Evolutionary conservation across 768 basidiomycete species (phyloP).

Genomic region (Suillus cothurnatus): DNA sequence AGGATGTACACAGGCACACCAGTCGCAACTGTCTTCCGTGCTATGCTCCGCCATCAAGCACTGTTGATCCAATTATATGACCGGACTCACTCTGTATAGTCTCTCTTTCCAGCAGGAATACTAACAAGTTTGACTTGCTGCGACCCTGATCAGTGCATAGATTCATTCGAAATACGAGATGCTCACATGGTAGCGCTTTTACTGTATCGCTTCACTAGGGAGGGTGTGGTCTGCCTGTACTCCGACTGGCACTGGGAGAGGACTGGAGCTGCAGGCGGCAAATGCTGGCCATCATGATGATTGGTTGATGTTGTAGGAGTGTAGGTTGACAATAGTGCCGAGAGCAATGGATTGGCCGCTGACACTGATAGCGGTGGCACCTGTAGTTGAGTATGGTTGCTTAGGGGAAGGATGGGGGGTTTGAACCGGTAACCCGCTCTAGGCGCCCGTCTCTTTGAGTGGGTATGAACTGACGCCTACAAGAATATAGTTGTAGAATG

Average conservation of each 20-base stretch:
- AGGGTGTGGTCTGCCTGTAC: neutral
- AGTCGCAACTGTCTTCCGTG: conserved; percentile 16
- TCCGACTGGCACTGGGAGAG: neutral
- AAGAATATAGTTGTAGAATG: too few relatives aligned
- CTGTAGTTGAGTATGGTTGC: too few relatives aligned
- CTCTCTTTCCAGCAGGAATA: neutral
- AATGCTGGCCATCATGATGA: too few relatives aligned
- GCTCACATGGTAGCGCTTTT: neutral
- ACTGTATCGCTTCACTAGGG: neutral
- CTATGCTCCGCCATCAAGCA: neutral
- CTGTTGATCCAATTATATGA: neutral
- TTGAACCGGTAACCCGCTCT: too few relatives aligned
- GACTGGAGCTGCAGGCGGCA: neutral
- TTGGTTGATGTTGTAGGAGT: too few relatives aligned
- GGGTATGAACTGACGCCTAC: too few relatives aligned
- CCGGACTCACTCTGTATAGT: neutral
- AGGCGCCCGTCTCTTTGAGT: too few relatives aligned
- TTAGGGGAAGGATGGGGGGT: too few relatives aligned
- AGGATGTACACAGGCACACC: conserved; percentile 49
- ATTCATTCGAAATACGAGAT: neutral
- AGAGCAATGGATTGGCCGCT: too few relatives aligned
- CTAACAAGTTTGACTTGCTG: neutral
- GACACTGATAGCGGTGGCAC: too few relatives aligned
- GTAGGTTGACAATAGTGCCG: too few relatives aligned
- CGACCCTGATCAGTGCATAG: neutral